Percentiles rank a stretch among this genome's conserved stretches.
Evolutionary conservation across 768 basidiomycete species (phyloP).

Genomic region (Mycena rebaudengoi): DNA sequence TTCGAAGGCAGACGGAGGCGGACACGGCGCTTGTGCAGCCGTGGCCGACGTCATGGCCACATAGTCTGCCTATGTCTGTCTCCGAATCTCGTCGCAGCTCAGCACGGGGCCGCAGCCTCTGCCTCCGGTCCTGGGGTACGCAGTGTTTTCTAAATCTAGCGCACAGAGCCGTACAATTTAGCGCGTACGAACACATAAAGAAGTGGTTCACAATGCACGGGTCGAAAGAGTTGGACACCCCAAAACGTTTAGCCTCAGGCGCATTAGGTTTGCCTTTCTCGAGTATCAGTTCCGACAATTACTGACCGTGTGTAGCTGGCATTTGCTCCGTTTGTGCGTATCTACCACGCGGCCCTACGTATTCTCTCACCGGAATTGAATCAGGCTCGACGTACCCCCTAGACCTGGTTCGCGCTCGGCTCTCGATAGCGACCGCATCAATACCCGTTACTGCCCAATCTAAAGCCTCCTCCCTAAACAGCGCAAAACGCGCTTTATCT

Average conservation of each 20-base stretch:
- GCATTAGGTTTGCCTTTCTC: no score
- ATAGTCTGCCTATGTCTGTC: not conserved
- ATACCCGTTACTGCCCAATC: slow-evolving; percentile 50
- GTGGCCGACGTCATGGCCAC: no score
- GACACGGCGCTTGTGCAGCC: no score
- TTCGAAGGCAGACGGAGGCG: no score
- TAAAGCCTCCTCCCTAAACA: slow-evolving; percentile 26
- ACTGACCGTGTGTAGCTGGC: no score
- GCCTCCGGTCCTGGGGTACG: no score
- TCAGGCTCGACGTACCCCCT: slow-evolving; percentile 89
- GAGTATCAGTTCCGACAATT: no score
- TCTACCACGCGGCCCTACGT: slow-evolving; percentile 17
- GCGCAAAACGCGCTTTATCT: slow-evolving; percentile 46
- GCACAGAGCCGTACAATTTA: slow-evolving; percentile 89
- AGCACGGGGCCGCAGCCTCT: no score
- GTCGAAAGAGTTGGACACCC: slow-evolving; percentile 84
- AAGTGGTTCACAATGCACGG: slow-evolving; percentile 82
- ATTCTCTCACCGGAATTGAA: slow-evolving; percentile 2
- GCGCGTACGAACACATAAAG: slow-evolving; percentile 91
- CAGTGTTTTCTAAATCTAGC: no score
- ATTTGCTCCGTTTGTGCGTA: slow-evolving; percentile 92
- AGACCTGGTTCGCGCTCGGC: slow-evolving; percentile 90
- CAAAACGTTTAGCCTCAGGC: slow-evolving; percentile 84
- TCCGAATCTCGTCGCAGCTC: no score
- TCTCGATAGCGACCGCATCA: slow-evolving; percentile 94